Conservation (phyloP, 2,329 filamentous ascomycete genomes). For the Periconia digitata region DNA sequence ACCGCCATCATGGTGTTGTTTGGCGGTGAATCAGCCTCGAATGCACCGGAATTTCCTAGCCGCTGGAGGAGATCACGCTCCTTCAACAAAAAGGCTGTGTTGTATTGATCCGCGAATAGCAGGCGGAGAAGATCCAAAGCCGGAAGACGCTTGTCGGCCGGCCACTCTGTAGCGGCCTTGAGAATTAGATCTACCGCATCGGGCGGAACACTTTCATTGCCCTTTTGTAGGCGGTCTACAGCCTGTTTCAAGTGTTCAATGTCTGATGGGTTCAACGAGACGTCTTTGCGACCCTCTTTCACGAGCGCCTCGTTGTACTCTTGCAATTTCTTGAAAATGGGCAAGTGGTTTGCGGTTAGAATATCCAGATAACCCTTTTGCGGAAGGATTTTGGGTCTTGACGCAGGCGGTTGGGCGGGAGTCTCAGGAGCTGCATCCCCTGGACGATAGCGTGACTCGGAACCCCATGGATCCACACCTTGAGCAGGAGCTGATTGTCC, state of each 20-base stretch:
- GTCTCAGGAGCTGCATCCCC: slow-evolving; percentile 57
- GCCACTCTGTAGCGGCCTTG: slow-evolving; percentile 77
- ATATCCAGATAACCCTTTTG: slow-evolving; percentile 80
- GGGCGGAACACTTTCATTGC: slow-evolving; percentile 44
- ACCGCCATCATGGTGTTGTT: slow-evolving; percentile 89
- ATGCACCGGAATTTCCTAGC: slow-evolving; percentile 61
- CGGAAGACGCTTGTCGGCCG: slow-evolving; percentile 76
- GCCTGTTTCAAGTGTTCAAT: slow-evolving; percentile 63
- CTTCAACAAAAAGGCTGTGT: slow-evolving; percentile 61
- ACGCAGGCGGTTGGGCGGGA: slow-evolving; percentile 36
- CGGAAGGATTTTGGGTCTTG: slow-evolving; percentile 66
- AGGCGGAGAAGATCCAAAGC: slow-evolving; percentile 87
- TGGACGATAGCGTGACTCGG: slow-evolving; percentile 76
- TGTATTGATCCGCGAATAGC: slow-evolving; percentile 66
- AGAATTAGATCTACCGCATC: slow-evolving; percentile 65
- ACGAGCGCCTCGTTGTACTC: slow-evolving; percentile 75
- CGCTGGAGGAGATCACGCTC: slow-evolving; percentile 61
- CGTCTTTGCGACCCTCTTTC: slow-evolving; percentile 69
- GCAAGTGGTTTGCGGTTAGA: slow-evolving; percentile 67
- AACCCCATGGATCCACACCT: slow-evolving; percentile 72
- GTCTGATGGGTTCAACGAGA: slow-evolving; percentile 73
- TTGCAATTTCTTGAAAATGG: slow-evolving; percentile 74
- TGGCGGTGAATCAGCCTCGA: slow-evolving; percentile 61
- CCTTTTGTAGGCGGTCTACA: slow-evolving; percentile 63
- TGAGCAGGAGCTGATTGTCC: slow-evolving; percentile 57